Base-by-base conservation (phyloP, 2,329 filamentous ascomycete species). In the Orbilia blumenaviensis region DNA sequence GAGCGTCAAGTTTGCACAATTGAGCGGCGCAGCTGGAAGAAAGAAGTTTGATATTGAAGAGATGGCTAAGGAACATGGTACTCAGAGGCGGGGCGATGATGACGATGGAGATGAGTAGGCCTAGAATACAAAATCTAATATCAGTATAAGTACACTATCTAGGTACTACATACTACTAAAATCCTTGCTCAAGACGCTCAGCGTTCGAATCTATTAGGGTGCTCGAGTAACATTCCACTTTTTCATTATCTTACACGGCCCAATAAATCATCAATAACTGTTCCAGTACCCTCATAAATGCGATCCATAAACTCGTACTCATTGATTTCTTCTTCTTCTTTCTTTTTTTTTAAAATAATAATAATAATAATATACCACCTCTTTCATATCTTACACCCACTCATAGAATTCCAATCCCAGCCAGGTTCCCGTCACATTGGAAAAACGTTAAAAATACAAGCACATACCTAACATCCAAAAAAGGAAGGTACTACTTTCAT, bases 1-100 rank as follows among this genome's bases (percentile, higher is more conserved):
- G 85, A 95, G 94, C 85, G 91, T 98, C 81, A 92, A 92, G 80
- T 86, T 97, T 81, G 93, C 96, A 84, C 90, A 93, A 83, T 90
- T 98, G 81, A 94, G 91, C 78, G 92, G 91, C 80, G 88, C 88
- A 81, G 92, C 91, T 73, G 84, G 79, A 80, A 89, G 94, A 81
- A 93, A 91, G 84, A 96, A 92, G 86, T 93, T 98, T 85, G 94
- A 90, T 85, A 90, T 96, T 85, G 91, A 86, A 86, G 85, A 86
- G 85, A 85, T 83, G 89, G 91, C 81, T 88, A 92, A 76, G 87
- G 88, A 80, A 89, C 89, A 78, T 83, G 79, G 8, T 23, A 9
- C 27, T 27, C 42, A n/a, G 5, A 29, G 32, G 16, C 12, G 52
- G 7, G 16, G 16, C 6, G 69, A 67, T 36, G 69, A 44, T 12